Base-by-base conservation (phyloP, 768 basidiomycete species). In the Lanmaoa rubissima region DNA sequence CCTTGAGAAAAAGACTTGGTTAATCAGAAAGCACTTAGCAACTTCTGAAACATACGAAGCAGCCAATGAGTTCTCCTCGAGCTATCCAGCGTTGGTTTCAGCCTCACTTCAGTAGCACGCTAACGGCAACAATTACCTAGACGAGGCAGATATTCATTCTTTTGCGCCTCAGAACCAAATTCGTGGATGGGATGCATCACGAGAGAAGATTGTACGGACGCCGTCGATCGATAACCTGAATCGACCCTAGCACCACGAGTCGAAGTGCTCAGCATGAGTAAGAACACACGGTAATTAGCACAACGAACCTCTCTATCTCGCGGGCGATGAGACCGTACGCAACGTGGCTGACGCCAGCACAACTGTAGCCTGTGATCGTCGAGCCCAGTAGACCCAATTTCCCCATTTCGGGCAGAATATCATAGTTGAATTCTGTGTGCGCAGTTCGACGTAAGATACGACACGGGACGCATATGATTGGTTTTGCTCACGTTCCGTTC, bases 141-240 rank as follows among this genome's bases (percentile, higher is more conserved):
- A 19, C 82, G 76, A 47, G 94, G 95, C 5, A 99, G 80, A 67
- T 88, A 99, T 64, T 87, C 89, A 65, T 93, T 88, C 75, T 94
- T 95, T 74, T 98, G 94, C 34, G 82, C 85, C 34, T 94, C 87
- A 0, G 87, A 83, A 2, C 96, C 96, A 69, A 94, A 98, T 65
- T 90, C 86, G 67, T 90, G 75, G 62, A 93, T 91, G 10, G 88
- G 94, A 67, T 96, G 92, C 95, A 99, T 99, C 13, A 96, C 93
- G 28, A 99, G 83, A 19, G 93, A 95, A 1, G 91, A 93, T 71
- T 98, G 96, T 4, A 98, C 96, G 17, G 94, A 97, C 60, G 94
- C 86, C 4, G 87, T 95, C 5, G 92, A 95, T 26, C 96, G 90
- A 68, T 97, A 98, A 0, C 96, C 96, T 3, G 95, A 98, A 69